Conservation (phyloP, 2,329 filamentous ascomycete genomes). For the Trichoderma hamatum region DNA sequence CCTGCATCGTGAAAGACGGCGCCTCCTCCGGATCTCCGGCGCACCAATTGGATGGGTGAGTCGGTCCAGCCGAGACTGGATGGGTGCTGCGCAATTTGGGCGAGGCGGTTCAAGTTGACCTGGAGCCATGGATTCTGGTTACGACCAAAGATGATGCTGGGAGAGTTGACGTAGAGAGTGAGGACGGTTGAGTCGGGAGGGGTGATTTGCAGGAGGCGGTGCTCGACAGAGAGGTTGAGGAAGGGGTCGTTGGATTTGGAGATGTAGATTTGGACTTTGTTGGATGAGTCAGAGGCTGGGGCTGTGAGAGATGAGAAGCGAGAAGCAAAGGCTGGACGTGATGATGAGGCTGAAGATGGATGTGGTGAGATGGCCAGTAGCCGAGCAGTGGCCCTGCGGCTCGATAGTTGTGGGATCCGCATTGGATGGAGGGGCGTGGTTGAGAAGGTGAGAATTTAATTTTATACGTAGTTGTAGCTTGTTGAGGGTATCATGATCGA, state of each 20-base stretch:
- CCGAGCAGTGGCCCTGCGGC: neutral
- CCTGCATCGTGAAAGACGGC: constrained; percentile 92
- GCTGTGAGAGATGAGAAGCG: constrained; percentile 40
- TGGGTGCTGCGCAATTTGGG: constrained; percentile 31
- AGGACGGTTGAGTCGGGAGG: constrained; percentile 74
- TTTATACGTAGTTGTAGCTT: neutral
- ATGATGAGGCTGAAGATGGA: neutral
- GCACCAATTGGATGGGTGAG: constrained; percentile 63
- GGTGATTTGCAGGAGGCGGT: constrained; percentile 78
- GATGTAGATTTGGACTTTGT: constrained; percentile 68
- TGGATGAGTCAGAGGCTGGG: constrained; percentile 47
- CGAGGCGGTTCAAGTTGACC: constrained; percentile 70
- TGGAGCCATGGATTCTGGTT: constrained; percentile 99
- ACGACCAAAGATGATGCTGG: constrained; percentile 86
- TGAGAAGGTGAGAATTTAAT: too few relatives aligned
- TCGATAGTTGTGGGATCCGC: neutral
- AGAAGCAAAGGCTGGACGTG: constrained; percentile 1
- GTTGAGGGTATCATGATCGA: neutral
- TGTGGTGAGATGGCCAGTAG: neutral
- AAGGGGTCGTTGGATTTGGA: constrained; percentile 74
- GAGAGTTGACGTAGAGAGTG: constrained; percentile 85
- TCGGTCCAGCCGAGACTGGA: constrained; percentile 35
- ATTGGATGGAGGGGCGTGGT: neutral
- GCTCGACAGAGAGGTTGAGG: constrained; percentile 91
- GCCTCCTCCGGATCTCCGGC: constrained; percentile 84